Evolutionary conservation across 169 alveolate genomes (phyloP).

Genomic region (Cryptosporidium sp.): DNA sequence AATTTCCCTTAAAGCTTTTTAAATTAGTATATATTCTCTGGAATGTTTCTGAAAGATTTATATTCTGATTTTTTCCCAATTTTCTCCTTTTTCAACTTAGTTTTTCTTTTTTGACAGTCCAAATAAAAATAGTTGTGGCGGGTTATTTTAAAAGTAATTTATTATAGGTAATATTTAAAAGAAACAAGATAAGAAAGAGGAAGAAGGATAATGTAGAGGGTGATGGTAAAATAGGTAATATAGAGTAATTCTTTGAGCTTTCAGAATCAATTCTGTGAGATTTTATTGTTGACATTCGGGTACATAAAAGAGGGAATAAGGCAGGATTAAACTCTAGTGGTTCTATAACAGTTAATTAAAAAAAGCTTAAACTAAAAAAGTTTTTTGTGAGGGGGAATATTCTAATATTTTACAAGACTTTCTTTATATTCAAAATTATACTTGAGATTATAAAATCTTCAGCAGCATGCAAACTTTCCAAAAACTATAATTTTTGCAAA

Average conservation of each 20-base stretch:
- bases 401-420: neutral
- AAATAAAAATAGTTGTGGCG: neutral
- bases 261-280: too few species aligned
- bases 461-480: neutral
- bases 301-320: neutral
- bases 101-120: neutral
- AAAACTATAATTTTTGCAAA: neutral
- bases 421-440: neutral
- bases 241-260: too few species aligned
- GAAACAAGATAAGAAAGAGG: neutral
- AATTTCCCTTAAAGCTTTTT: neutral
- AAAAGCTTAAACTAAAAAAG: too few species aligned
- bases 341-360: too few species aligned
- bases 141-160: neutral
- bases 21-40: neutral
- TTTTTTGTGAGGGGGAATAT: neutral
- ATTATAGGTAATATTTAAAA: neutral
- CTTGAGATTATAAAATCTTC: neutral
- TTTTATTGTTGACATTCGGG: too few species aligned
- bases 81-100: neutral
- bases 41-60: neutral
- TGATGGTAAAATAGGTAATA: neutral
- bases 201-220: neutral
- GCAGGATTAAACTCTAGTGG: neutral
- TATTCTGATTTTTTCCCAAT: neutral